phyloP scores from a whole-genome alignment of 495 filamentous ascomycete genomes.

The Neurospora sp. region DNA sequence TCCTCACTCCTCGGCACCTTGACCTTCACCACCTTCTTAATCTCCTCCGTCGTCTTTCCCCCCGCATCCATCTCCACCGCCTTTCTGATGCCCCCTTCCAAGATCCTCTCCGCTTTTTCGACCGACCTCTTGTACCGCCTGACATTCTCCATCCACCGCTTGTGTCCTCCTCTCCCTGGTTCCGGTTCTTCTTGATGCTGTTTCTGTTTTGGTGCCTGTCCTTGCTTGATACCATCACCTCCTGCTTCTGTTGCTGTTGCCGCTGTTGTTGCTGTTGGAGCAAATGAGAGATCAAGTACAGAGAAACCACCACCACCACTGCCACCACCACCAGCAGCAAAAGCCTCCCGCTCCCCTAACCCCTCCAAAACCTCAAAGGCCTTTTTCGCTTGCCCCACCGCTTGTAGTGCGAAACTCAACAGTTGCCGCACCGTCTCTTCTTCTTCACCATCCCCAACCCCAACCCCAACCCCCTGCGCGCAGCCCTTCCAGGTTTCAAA shows the following conservation, averaged over 20 bases:
- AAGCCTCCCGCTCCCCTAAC: slow-evolving; percentile 34
- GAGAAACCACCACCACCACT: not conserved
- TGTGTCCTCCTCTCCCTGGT: not conserved
- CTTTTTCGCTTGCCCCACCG: slow-evolving; percentile 50
- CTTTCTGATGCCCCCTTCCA: not conserved
- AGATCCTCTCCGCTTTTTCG: not conserved
- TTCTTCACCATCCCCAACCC: not conserved
- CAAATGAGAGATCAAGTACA: no score
- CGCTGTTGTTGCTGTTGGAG: not conserved
- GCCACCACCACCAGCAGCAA: slow-evolving; percentile 9
- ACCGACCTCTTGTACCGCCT: not conserved
- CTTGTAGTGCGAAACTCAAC: slow-evolving; percentile 49
- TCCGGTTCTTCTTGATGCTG: not conserved
- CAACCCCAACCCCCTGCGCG: not conserved
- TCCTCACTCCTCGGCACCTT: slow-evolving; percentile 35
- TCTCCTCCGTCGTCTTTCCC: slow-evolving; percentile 39
- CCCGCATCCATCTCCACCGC: slow-evolving; percentile 40
- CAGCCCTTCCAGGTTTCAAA: slow-evolving; percentile 45
- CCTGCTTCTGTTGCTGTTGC: not conserved
- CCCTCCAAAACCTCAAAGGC: slow-evolving; percentile 52
- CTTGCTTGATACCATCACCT: not conserved
- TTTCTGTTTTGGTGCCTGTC: not conserved
- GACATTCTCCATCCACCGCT: not conserved
- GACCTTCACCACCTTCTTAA: slow-evolving; percentile 45
- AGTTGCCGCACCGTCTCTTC: slow-evolving; percentile 25